phyloP scores from a whole-genome alignment of 106 monocot genomes.

The Xerophyta viscosa region DNA sequence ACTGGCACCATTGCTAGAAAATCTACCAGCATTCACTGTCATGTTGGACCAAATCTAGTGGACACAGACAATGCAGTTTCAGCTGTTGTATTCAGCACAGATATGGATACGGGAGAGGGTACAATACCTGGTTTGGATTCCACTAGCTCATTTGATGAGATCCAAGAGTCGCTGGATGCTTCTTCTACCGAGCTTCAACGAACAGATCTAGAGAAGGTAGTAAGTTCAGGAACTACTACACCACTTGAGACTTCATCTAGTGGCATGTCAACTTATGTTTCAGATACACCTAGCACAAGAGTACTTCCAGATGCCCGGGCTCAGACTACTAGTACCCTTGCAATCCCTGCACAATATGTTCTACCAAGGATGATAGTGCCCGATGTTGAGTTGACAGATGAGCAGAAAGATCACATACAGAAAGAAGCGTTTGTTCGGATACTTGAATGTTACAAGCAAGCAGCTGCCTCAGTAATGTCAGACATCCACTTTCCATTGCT shows the following conservation, averaged over 20 bases:
- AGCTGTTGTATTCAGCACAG: constrained; percentile 10
- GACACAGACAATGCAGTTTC: constrained; percentile 15
- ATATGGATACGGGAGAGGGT: constrained; percentile 19
- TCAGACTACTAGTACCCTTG: constrained; percentile 19
- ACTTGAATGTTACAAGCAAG: constrained; percentile 68
- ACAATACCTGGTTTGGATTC: constrained; percentile 53
- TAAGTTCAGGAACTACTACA: constrained; percentile 19
- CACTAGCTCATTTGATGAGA: constrained; percentile 22
- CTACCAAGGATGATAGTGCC: constrained; percentile 66
- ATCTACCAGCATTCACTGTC: constrained; percentile 8
- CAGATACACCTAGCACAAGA: constrained; percentile 41
- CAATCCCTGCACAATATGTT: constrained; percentile 20
- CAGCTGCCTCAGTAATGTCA: constrained; percentile 41
- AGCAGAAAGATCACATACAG: constrained; percentile 77
- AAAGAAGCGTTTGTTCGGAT: constrained; percentile 66
- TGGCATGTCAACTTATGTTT: constrained; percentile 17
- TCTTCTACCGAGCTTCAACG: constrained; percentile 43
- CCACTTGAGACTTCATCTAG: constrained; percentile 39
- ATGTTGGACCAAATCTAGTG: constrained; percentile 10
- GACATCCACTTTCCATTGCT: constrained; percentile 60
- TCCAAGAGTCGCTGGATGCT: constrained; percentile 39
- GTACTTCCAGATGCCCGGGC: constrained; percentile 28
- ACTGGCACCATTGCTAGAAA: neutral
- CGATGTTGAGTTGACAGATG: constrained; percentile 54
- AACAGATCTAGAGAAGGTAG: constrained; percentile 25